Conservation (phyloP, 1,139 yeast species). For the Protomyces pachydermus region DNA sequence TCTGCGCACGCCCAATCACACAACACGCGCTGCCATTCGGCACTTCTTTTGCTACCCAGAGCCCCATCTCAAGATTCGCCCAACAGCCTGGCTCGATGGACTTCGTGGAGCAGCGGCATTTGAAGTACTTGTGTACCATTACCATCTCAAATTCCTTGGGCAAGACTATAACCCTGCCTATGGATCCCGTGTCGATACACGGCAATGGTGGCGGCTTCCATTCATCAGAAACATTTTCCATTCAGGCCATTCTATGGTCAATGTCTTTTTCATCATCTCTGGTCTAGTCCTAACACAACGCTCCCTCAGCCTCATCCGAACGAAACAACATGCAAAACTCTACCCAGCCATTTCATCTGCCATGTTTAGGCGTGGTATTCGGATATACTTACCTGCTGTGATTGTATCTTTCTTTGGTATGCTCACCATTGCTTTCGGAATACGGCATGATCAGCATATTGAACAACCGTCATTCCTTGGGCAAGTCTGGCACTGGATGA, state of each 20-base stretch:
- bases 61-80: not conserved
- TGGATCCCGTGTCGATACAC: not conserved
- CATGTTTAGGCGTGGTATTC: conserved; percentile 4
- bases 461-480: not conserved
- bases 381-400: conserved; percentile 4
- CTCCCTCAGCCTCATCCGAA: conserved; percentile 4
- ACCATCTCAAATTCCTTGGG: conserved; percentile 13
- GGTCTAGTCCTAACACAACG: conserved; percentile 19
- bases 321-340: conserved; percentile 9
- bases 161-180: conserved; percentile 1
- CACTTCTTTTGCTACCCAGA: not conserved
- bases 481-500: conserved; percentile 8
- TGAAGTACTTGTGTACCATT: conserved; percentile 22
- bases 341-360: conserved; percentile 12
- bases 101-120: conserved; percentile 13
- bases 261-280: conserved; percentile 20
- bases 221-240: conserved; percentile 13
- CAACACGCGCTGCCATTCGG: not conserved
- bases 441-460: not conserved
- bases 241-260: conserved; percentile 24
- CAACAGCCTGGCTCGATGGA: conserved; percentile 24
- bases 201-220: conserved; percentile 23
- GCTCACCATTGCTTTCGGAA: conserved; percentile 1
- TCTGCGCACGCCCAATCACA: not conserved
- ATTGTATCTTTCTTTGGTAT: conserved; percentile 9